Conservation (phyloP, 2,329 filamentous ascomycete genomes). For the Colletotrichum tropicale region DNA sequence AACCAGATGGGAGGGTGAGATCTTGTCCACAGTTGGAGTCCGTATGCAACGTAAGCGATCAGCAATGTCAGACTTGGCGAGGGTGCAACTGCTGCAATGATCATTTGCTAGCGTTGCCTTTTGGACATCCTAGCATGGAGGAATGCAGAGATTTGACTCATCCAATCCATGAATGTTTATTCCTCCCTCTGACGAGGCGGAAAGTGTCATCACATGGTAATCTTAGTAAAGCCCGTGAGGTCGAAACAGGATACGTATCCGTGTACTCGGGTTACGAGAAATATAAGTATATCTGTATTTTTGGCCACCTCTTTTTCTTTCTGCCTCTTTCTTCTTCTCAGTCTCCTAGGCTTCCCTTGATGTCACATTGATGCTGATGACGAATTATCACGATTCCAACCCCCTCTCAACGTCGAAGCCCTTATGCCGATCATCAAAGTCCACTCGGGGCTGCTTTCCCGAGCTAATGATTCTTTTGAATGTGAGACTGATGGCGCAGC, state of each 20-base stretch:
- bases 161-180: neutral
- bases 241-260: too few species aligned
- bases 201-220: neutral
- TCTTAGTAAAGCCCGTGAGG: neutral
- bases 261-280: neutral
- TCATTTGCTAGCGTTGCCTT: neutral
- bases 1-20: neutral
- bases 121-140: neutral
- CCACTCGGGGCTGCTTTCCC: neutral
- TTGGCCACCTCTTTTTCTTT: too few species aligned
- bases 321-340: neutral
- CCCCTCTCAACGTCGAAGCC: neutral
- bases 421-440: neutral
- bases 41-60: neutral
- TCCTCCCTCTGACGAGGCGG: neutral
- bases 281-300: neutral
- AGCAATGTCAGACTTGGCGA: neutral
- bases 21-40: neutral
- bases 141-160: neutral
- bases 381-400: neutral
- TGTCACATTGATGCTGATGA: neutral
- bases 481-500: conserved; percentile 26
- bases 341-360: neutral
- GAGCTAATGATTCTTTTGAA: neutral
- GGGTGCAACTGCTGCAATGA: neutral